Evolutionary conservation across 2,329 filamentous ascomycete genomes (phyloP).

Genomic region (Alternaria metachromatica): DNA sequence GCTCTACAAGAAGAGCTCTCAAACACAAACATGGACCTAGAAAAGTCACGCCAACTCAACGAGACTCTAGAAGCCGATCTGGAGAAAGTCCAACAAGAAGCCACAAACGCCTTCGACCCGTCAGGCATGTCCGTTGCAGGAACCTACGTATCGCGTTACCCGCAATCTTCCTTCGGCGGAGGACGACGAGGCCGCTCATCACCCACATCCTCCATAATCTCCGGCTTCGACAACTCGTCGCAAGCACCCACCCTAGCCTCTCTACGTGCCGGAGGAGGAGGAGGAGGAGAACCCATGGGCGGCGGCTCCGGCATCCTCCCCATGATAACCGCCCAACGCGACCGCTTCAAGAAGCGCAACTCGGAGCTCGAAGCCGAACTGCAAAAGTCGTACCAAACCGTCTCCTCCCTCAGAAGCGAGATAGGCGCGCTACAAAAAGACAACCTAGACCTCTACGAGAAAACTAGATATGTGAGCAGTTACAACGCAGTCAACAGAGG

Average conservation of each 20-base stretch:
- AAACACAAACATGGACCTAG: slow-evolving; percentile 81
- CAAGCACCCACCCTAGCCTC: slow-evolving; percentile 59
- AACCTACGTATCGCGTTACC: slow-evolving; percentile 83
- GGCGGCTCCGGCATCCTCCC: slow-evolving; percentile 88
- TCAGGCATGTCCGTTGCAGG: slow-evolving; percentile 92
- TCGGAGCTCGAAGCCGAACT: slow-evolving; percentile 88
- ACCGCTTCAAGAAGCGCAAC: slow-evolving; percentile 98
- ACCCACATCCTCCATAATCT: slow-evolving; percentile 97
- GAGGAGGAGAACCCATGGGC: slow-evolving; percentile 71
- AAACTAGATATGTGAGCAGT: slow-evolving; percentile 93
- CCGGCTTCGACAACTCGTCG: slow-evolving; percentile 73
- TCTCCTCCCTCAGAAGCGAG: slow-evolving; percentile 88
- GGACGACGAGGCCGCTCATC: slow-evolving; percentile 73
- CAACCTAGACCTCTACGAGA: slow-evolving; percentile 95
- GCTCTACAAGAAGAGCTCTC: slow-evolving; percentile 84
- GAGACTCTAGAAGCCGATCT: slow-evolving; percentile 92
- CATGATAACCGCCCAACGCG: slow-evolving; percentile 97
- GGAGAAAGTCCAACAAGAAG: slow-evolving; percentile 83
- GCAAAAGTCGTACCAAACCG: slow-evolving; percentile 79
- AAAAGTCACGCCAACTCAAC: slow-evolving; percentile 83
- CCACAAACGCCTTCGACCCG: slow-evolving; percentile 78
- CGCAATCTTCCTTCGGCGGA: slow-evolving; percentile 63
- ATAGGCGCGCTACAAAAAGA: slow-evolving; percentile 92
- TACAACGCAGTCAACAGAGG: slow-evolving; percentile 84
- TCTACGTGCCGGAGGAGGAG: slow-evolving; percentile 59